phyloP scores from a whole-genome alignment of 768 basidiomycete species.

The Serendipita indica region DNA sequence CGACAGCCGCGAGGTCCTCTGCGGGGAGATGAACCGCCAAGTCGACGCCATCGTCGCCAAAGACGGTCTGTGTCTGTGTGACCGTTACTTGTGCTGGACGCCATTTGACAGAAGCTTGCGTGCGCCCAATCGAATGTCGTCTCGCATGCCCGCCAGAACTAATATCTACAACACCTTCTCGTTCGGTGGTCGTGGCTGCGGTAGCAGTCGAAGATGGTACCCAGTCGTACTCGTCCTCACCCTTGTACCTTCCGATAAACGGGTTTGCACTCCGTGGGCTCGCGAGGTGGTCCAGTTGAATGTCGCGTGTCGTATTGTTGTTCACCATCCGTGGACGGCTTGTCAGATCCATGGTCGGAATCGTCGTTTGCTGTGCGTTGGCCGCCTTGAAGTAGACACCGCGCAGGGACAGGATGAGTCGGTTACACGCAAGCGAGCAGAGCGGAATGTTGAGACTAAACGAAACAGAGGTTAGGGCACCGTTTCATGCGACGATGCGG shows the following conservation, averaged over 20 bases:
- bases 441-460: slow-evolving; percentile 4
- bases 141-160: neutral
- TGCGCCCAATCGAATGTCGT: neutral
- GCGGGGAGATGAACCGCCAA: neutral
- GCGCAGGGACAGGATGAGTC: neutral
- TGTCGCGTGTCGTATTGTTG: neutral
- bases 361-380: neutral
- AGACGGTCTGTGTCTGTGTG: neutral
- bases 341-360: neutral
- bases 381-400: neutral
- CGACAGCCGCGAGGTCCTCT: neutral
- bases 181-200: neutral
- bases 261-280: neutral
- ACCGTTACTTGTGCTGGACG: neutral
- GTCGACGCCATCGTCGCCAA: neutral
- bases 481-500: neutral
- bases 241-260: neutral
- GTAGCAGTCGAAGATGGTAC: neutral
- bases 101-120: neutral
- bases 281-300: neutral
- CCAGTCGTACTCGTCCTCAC: neutral
- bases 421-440: neutral
- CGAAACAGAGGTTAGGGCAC: neutral
- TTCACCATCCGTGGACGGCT: neutral
- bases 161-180: neutral